Percentiles rank a stretch among this genome's conserved stretches.
phyloP scores from a whole-genome alignment of 1,139 yeast species.

The Hyphopichia khmerensis region DNA sequence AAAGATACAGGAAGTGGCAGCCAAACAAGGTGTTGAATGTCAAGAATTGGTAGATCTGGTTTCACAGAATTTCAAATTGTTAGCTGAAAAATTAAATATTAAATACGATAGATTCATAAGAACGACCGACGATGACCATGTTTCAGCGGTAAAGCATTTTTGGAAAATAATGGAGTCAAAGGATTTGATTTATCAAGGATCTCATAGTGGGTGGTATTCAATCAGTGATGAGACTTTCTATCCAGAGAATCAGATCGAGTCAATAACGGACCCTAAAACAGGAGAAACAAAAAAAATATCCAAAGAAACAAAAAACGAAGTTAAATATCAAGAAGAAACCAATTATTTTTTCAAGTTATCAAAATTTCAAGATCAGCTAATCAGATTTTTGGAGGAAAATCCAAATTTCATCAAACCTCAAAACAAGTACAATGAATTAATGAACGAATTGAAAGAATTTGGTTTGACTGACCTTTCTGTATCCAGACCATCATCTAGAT shows the following conservation, averaged over 20 bases:
- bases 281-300: slow-evolving; percentile 47
- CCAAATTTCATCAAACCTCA: slow-evolving; percentile 66
- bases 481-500: slow-evolving; percentile 75
- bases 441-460: slow-evolving; percentile 53
- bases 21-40: slow-evolving; percentile 51
- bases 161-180: slow-evolving; percentile 64
- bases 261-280: slow-evolving; percentile 34
- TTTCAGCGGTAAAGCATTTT: slow-evolving; percentile 57
- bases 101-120: slow-evolving; percentile 77
- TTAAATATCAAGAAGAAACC: slow-evolving; percentile 70
- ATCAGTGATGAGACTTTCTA: slow-evolving; percentile 93
- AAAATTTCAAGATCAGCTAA: slow-evolving; percentile 52
- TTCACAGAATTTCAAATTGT: slow-evolving; percentile 57
- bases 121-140: slow-evolving; percentile 85
- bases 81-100: slow-evolving; percentile 60
- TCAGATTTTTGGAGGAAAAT: slow-evolving; percentile 46
- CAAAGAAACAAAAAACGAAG: slow-evolving; percentile 75
- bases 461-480: slow-evolving; percentile 69
- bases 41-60: slow-evolving; percentile 71
- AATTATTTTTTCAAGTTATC: slow-evolving; percentile 85
- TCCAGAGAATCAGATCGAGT: slow-evolving; percentile 73
- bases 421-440: slow-evolving; percentile 52
- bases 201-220: slow-evolving; percentile 93
- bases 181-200: slow-evolving; percentile 76
- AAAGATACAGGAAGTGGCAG: slow-evolving; percentile 76